These are phyloP conservation scores for Dothideomycetes sp. DNA, from an alignment of 2,329 filamentous ascomycete species.

Conservation along the genomic window DNA sequence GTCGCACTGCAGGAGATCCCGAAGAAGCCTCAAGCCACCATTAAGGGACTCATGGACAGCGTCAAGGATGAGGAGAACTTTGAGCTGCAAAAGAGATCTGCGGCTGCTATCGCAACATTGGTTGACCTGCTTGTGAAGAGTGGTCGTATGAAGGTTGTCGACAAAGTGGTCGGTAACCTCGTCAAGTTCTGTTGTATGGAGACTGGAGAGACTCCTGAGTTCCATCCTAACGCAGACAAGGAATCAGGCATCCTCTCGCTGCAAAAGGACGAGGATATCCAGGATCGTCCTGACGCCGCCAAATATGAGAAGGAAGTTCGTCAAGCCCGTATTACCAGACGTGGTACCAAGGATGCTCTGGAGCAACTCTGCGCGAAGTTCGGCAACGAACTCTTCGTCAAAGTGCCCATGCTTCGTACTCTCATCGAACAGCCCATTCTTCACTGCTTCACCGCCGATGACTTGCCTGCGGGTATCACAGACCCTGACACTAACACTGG, in stretches of 20 bases:
- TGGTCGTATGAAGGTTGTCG: constrained; percentile 74
- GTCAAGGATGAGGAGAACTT: constrained; percentile 90
- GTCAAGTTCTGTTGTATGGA: constrained; percentile 98
- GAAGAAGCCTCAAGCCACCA: constrained; percentile 85
- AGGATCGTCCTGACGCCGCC: constrained; percentile 82
- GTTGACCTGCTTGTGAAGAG: constrained; percentile 77
- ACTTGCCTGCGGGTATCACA: constrained; percentile 60
- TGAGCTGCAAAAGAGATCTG: constrained; percentile 78
- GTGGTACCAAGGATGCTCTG: constrained; percentile 87
- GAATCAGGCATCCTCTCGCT: constrained; percentile 80
- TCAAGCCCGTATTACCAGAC: constrained; percentile 78
- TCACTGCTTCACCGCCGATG: constrained; percentile 56
- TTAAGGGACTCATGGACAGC: constrained; percentile 97
- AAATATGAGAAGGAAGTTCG: constrained; percentile 85
- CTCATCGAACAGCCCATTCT: constrained; percentile 76
- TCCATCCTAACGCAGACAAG: constrained; percentile 70
- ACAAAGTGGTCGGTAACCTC: constrained; percentile 91
- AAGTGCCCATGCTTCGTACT: constrained; percentile 68
- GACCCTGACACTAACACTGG: constrained; percentile 68
- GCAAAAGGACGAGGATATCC: constrained; percentile 92
- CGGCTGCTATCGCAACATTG: constrained; percentile 71
- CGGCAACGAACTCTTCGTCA: constrained; percentile 66
- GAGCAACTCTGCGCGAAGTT: constrained; percentile 79
- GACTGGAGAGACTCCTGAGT: constrained; percentile 94
- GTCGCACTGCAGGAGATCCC: constrained; percentile 81